These are phyloP conservation scores for Aspergillus bridgeri DNA, from an alignment of 495 filamentous ascomycete genomes.

Conservation along the genomic window DNA sequence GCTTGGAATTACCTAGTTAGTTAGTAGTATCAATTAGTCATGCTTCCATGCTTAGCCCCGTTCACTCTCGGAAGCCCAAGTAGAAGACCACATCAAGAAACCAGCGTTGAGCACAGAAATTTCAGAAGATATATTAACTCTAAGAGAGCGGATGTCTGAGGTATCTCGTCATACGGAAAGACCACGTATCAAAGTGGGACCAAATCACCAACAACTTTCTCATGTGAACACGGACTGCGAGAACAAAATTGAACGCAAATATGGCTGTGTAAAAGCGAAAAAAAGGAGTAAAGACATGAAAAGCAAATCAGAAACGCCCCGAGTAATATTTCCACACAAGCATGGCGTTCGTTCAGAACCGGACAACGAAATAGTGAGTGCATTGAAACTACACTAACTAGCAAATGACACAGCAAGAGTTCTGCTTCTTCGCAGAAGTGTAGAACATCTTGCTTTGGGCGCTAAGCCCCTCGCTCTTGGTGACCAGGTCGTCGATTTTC, in stretches of 20 bases:
- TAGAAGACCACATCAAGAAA: not conserved
- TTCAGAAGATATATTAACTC: not conserved
- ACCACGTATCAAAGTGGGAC: not conserved
- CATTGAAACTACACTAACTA: not conserved
- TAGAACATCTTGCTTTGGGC: conserved; percentile 97
- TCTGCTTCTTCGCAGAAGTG: conserved; percentile 39
- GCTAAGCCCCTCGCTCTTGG: conserved; percentile 83
- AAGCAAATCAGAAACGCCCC: not conserved
- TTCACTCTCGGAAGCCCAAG: not conserved
- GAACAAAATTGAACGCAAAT: not conserved
- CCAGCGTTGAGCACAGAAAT: not conserved
- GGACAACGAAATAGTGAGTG: not conserved
- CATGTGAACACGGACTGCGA: not conserved
- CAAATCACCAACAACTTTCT: conserved; percentile 1
- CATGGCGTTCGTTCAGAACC: not conserved
- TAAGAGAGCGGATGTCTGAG: not conserved
- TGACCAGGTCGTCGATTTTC: conserved; percentile 87
- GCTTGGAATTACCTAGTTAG: not conserved
- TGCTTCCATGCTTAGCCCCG: not conserved
- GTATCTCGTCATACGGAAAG: not conserved
- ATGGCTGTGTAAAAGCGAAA: conserved; percentile 1
- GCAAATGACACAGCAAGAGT: conserved; percentile 18
- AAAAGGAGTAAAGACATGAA: not conserved
- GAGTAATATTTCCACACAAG: not conserved
- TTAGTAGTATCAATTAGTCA: not conserved